These are phyloP conservation scores for Barnettozyma pratensis DNA, from an alignment of 805 yeast species.

Conservation along the genomic window DNA sequence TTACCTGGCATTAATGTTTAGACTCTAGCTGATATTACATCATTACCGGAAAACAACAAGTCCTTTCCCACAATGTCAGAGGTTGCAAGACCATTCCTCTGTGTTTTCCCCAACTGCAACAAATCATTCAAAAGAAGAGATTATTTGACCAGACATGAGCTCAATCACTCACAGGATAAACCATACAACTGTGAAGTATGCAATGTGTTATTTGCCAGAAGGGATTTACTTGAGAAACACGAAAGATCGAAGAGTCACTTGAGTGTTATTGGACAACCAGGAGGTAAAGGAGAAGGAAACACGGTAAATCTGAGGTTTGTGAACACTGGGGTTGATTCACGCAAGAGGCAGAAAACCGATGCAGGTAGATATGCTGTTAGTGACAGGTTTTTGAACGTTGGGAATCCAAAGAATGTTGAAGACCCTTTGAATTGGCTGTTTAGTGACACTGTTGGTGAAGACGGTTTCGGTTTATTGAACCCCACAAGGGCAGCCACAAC, in stretches of 20 bases:
- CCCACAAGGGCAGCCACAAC: neutral
- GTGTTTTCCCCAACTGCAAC: conserved; percentile 18
- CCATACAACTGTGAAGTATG: conserved; percentile 28
- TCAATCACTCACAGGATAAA: conserved; percentile 25
- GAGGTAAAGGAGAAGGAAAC: neutral
- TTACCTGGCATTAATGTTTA: too few species aligned
- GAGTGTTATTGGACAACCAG: neutral
- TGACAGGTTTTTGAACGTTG: neutral
- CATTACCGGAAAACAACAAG: too few species aligned
- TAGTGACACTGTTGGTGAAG: neutral
- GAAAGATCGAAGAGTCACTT: conserved; percentile 22
- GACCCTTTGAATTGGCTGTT: neutral
- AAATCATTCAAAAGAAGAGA: conserved; percentile 32
- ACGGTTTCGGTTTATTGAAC: neutral
- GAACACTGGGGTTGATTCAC: neutral
- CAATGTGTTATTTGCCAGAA: conserved; percentile 25
- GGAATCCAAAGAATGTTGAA: neutral
- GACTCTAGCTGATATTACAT: too few species aligned
- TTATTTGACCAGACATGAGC: conserved; percentile 28
- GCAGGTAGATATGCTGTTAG: neutral
- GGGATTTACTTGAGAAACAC: conserved; percentile 30
- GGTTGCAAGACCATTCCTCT: conserved; percentile 1
- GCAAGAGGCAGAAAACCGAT: neutral
- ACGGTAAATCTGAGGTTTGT: neutral
- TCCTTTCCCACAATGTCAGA: too few species aligned